A percentile compares a stretch with the other conserved stretches of the same genome.
phyloP scores from a whole-genome alignment of 2,329 filamentous ascomycete species.

The Pseudocercospora cruenta region DNA sequence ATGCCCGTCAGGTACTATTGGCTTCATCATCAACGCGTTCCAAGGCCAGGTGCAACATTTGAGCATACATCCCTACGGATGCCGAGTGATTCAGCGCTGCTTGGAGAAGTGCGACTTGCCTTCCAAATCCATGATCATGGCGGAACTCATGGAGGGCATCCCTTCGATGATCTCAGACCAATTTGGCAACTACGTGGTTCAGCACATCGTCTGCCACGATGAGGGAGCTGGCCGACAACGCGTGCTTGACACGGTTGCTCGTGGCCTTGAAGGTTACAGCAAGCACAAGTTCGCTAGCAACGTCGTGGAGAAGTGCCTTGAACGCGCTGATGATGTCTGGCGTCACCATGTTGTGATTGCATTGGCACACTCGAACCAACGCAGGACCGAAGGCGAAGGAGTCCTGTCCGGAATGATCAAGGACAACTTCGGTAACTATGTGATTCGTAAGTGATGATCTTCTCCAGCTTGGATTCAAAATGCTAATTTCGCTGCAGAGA shows the following conservation, averaged over 20 bases:
- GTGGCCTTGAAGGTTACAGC: conserved; percentile 73
- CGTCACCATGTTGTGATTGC: conserved; percentile 66
- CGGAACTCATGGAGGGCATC: conserved; percentile 76
- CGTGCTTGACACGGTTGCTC: conserved; percentile 74
- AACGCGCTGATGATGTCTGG: conserved; percentile 70
- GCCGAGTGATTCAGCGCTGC: conserved; percentile 89
- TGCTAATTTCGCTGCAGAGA: conserved; percentile 61
- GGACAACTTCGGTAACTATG: conserved; percentile 94
- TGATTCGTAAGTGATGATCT: conserved; percentile 77
- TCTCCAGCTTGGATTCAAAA: not conserved
- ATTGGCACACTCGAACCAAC: conserved; percentile 62
- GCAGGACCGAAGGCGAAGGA: conserved; percentile 57
- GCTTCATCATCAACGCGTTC: conserved; percentile 83
- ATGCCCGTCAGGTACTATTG: conserved; percentile 75
- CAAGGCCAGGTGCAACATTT: conserved; percentile 73
- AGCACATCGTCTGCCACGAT: conserved; percentile 85
- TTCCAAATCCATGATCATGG: conserved; percentile 72
- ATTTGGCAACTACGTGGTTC: conserved; percentile 95
- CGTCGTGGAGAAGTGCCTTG: conserved; percentile 91
- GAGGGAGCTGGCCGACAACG: conserved; percentile 70
- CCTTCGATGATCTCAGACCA: conserved; percentile 77
- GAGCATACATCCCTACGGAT: conserved; percentile 81
- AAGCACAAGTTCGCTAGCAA: conserved; percentile 98
- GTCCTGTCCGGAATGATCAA: conserved; percentile 79
- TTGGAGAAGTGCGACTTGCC: conserved; percentile 74